Evolutionary conservation across 805 yeast species (phyloP).

Genomic region (Wickerhamiella dianesei): DNA sequence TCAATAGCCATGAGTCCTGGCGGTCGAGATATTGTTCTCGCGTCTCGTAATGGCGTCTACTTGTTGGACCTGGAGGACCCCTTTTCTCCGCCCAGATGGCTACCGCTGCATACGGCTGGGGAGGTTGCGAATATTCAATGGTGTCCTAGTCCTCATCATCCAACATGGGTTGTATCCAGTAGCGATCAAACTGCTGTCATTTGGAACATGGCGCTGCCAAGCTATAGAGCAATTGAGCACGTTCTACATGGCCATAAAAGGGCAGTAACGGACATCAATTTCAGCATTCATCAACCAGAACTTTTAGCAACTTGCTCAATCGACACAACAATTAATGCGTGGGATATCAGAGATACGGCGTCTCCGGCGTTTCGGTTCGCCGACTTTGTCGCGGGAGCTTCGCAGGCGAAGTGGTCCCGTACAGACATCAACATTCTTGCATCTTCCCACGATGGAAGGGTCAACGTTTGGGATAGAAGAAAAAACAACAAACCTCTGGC

Average conservation of each 20-base stretch:
- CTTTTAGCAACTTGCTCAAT: constrained; percentile 83
- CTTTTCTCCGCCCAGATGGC: constrained; percentile 85
- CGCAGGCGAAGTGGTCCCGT: constrained; percentile 90
- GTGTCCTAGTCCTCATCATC: constrained; percentile 81
- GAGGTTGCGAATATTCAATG: constrained; percentile 98
- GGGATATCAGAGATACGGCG: constrained; percentile 77
- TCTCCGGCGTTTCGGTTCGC: constrained; percentile 66
- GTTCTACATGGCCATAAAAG: constrained; percentile 81
- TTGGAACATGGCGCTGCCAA: constrained; percentile 74
- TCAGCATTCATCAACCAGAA: constrained; percentile 79
- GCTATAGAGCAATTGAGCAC: constrained; percentile 66
- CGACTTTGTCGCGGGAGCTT: constrained; percentile 92
- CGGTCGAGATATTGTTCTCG: constrained; percentile 87
- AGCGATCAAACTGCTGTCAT: constrained; percentile 90
- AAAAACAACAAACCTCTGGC: constrained; percentile 65
- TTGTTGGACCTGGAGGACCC: constrained; percentile 94
- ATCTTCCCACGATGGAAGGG: constrained; percentile 67
- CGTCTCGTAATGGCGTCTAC: constrained; percentile 72
- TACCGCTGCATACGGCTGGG: constrained; percentile 88
- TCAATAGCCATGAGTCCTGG: constrained; percentile 82
- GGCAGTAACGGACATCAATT: constrained; percentile 92
- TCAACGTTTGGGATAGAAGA: constrained; percentile 80
- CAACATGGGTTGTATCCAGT: constrained; percentile 85
- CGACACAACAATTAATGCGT: constrained; percentile 71
- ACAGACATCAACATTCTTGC: constrained; percentile 65